Evolutionary conservation across 192 early-diverging fungal genomes (phyloP).

Genomic region (Geosiphon pyriformis): DNA sequence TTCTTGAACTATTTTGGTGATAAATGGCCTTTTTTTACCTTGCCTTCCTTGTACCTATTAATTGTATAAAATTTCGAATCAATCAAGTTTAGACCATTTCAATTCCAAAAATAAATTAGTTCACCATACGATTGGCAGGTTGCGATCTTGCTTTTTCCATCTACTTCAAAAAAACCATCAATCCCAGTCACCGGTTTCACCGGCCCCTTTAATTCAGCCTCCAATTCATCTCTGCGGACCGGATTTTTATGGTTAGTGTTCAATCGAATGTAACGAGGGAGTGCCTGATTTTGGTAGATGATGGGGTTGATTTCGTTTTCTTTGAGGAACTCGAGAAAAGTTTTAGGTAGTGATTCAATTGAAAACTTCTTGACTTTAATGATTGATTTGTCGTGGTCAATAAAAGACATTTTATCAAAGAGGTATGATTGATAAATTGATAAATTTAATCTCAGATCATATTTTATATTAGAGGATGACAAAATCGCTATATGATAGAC

Average conservation of each 20-base stretch:
- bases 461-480: no score
- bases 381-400: not conserved
- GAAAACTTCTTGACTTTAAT: not conserved
- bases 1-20: conserved; percentile 1
- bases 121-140: conserved; percentile 44
- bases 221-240: conserved; percentile 36
- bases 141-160: conserved; percentile 39
- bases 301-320: conserved; percentile 62
- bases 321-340: conserved; percentile 63
- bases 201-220: conserved; percentile 41
- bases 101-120: no score
- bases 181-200: conserved; percentile 45
- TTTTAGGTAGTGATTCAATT: conserved; percentile 37
- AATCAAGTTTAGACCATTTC: no score
- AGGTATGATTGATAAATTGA: no score
- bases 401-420: not conserved
- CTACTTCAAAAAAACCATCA: conserved; percentile 54
- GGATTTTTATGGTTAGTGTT: conserved; percentile 35
- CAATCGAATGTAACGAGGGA: conserved; percentile 77
- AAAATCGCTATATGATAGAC: no score
- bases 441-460: no score
- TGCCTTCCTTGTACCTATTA: conserved; percentile 37
- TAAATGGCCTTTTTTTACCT: conserved; percentile 12
- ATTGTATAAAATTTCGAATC: no score
- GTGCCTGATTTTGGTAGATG: conserved; percentile 53